A percentile compares a stretch with the other conserved stretches of the same genome.
These are phyloP conservation scores for Meyerozyma smithsonii DNA, from an alignment of 1,139 yeast species.

Conservation along the genomic window DNA sequence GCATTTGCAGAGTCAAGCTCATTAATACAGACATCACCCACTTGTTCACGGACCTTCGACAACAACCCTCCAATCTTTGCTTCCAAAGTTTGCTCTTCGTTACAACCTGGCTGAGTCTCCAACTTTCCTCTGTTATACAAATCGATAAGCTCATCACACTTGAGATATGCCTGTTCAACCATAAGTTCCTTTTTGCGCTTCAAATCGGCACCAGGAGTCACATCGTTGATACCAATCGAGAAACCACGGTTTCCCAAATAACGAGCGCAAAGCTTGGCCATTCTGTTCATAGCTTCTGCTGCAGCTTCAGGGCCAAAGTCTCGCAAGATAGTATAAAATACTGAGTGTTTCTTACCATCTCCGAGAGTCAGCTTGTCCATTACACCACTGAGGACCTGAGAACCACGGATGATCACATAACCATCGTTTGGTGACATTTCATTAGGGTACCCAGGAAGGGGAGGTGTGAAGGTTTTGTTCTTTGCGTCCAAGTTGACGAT, in stretches of 20 bases:
- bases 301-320: conserved; percentile 97
- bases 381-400: conserved; percentile 83
- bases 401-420: conserved; percentile 82
- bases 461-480: conserved; percentile 82
- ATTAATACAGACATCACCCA: conserved; percentile 93
- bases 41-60: conserved; percentile 97
- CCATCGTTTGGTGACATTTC: conserved; percentile 99
- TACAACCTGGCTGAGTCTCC: conserved; percentile 98
- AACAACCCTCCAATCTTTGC: conserved; percentile 95
- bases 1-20: conserved; percentile 91
- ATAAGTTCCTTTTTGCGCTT: conserved; percentile 75
- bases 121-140: conserved; percentile 78
- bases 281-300: conserved; percentile 93
- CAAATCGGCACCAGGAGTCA: conserved; percentile 83
- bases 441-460: conserved; percentile 58
- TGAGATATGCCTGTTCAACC: conserved; percentile 86
- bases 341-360: conserved; percentile 97
- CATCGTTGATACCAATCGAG: conserved; percentile 96
- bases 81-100: conserved; percentile 96
- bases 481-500: conserved; percentile 91
- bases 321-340: conserved; percentile 88
- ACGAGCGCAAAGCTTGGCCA: conserved; percentile 97
- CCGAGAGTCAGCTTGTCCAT: conserved; percentile 97
- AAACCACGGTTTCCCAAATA: conserved; percentile 93
- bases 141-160: conserved; percentile 88